phyloP scores from a whole-genome alignment of 345 rosid genomes.

The Aethionema arabicum region DNA sequence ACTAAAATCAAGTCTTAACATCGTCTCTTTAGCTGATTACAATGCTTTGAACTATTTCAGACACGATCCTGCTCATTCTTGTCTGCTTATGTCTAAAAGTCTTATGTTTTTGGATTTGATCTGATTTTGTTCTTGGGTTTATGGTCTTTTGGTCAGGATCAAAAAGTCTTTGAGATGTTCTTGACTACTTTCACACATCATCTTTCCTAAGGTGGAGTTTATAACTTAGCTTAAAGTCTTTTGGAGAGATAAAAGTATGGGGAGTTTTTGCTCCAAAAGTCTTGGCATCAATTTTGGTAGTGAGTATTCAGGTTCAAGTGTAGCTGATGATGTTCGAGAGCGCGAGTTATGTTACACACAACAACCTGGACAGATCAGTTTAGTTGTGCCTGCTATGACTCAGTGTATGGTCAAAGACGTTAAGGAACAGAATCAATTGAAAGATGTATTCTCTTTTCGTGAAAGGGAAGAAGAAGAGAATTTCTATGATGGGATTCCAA shows the following conservation, averaged over 20 bases:
- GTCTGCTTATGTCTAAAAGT: background rate
- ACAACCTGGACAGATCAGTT: conserved; percentile 25
- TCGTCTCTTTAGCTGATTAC: conserved; percentile 12
- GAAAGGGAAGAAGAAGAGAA: conserved; percentile 40
- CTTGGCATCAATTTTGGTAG: conserved; percentile 34
- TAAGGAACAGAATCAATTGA: conserved; percentile 37
- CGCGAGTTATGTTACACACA: conserved; percentile 27
- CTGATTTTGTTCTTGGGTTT: conserved; percentile 25
- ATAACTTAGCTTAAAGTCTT: conserved; percentile 23
- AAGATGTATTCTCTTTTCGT: conserved; percentile 34
- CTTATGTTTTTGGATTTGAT: conserved; percentile 13
- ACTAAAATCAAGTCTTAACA: background rate
- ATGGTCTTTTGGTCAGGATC: conserved; percentile 18
- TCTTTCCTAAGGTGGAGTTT: conserved; percentile 1
- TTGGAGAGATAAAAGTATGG: conserved; percentile 36
- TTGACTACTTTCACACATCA: conserved; percentile 1
- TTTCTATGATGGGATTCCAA: conserved; percentile 76
- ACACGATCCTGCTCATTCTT: conserved; percentile 12
- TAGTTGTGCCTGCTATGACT: conserved; percentile 29
- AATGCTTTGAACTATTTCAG: conserved; percentile 27
- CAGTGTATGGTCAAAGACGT: conserved; percentile 37
- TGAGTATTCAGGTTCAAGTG: conserved; percentile 41
- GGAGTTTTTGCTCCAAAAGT: conserved; percentile 52
- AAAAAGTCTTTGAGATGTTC: conserved; percentile 18
- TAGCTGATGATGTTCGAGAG: conserved; percentile 41